A percentile compares a stretch with the other conserved stretches of the same genome.
Conservation (phyloP, 305 asterid species). For the Stenogyne calaminthoides region DNA sequence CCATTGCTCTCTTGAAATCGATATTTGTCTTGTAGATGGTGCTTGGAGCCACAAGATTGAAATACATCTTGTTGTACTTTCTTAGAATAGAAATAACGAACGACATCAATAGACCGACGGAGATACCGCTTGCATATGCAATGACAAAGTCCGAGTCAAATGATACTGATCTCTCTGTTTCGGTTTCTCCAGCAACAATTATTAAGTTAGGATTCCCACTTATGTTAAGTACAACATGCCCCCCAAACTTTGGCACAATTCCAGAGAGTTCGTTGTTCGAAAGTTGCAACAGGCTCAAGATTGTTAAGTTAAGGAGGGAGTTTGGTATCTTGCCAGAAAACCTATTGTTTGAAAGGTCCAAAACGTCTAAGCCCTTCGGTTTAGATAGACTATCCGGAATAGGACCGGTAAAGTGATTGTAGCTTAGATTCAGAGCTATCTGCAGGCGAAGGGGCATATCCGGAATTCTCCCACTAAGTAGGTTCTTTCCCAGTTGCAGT, state of each 20-base stretch:
- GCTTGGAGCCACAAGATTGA: conserved; percentile 50
- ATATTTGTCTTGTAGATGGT: conserved; percentile 70
- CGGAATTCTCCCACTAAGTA: conserved; percentile 57
- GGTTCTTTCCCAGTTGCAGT: conserved; percentile 74
- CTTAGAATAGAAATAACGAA: conserved; percentile 49
- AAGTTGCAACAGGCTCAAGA: conserved; percentile 54
- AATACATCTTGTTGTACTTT: conserved; percentile 50
- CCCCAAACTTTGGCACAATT: conserved; percentile 41
- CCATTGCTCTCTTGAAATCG: conserved; percentile 66
- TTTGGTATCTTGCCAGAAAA: conserved; percentile 62
- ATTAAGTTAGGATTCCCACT: no score
- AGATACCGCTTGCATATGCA: conserved; percentile 51
- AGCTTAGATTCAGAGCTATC: conserved; percentile 72
- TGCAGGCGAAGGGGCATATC: conserved; percentile 50
- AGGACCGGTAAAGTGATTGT: conserved; percentile 54
- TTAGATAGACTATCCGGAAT: conserved; percentile 47
- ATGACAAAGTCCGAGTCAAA: conserved; percentile 40
- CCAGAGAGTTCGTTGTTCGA: conserved; percentile 69
- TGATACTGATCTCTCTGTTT: conserved; percentile 35
- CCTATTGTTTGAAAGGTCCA: conserved; percentile 73
- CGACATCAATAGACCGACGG: conserved; percentile 41
- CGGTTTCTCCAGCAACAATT: no score
- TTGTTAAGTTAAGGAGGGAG: conserved; percentile 32
- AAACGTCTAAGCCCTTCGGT: conserved; percentile 53
- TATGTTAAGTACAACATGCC: conserved; percentile 17